Evolutionary conservation across 202 grass and related monocot genomes (phyloP).

Genomic region (Eragrostis tef): DNA sequence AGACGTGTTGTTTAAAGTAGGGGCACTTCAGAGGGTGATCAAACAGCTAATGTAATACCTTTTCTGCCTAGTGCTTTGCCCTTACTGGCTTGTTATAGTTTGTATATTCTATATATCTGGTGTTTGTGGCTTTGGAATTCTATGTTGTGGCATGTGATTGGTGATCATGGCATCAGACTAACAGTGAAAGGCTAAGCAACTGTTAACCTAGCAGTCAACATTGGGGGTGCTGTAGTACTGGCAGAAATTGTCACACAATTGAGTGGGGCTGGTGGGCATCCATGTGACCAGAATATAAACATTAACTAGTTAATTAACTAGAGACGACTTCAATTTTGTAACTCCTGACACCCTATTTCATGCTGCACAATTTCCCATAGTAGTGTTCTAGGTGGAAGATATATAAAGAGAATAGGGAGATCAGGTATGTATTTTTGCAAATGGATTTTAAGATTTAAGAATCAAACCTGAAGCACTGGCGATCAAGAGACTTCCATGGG

Average conservation of each 20-base stretch:
- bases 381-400: slow-evolving; percentile 10
- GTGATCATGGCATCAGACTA: slow-evolving; percentile 40
- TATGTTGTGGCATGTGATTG: slow-evolving; percentile 43
- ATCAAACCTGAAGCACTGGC: slow-evolving; percentile 8
- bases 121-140: slow-evolving; percentile 51
- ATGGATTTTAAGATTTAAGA: slow-evolving; percentile 21
- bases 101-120: slow-evolving; percentile 53
- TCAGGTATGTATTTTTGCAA: background rate
- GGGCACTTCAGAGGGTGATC: slow-evolving; percentile 44
- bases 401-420: background rate
- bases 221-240: slow-evolving; percentile 52
- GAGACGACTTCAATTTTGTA: background rate
- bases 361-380: slow-evolving; percentile 28
- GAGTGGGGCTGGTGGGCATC: slow-evolving; percentile 54
- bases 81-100: slow-evolving; percentile 54
- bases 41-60: slow-evolving; percentile 50
- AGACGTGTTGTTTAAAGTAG: slow-evolving; percentile 51
- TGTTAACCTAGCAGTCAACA: slow-evolving; percentile 46
- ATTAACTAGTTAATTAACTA: slow-evolving; percentile 46
- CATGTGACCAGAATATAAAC: slow-evolving; percentile 55
- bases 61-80: slow-evolving; percentile 59
- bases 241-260: slow-evolving; percentile 55
- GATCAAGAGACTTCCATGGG: background rate
- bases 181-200: slow-evolving; percentile 42
- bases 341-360: slow-evolving; percentile 31